Percentiles rank a stretch among this genome's conserved stretches.
These are phyloP conservation scores for Leishmania mexicana DNA, from an alignment of 208 protist genomes.

Conservation along the genomic window DNA sequence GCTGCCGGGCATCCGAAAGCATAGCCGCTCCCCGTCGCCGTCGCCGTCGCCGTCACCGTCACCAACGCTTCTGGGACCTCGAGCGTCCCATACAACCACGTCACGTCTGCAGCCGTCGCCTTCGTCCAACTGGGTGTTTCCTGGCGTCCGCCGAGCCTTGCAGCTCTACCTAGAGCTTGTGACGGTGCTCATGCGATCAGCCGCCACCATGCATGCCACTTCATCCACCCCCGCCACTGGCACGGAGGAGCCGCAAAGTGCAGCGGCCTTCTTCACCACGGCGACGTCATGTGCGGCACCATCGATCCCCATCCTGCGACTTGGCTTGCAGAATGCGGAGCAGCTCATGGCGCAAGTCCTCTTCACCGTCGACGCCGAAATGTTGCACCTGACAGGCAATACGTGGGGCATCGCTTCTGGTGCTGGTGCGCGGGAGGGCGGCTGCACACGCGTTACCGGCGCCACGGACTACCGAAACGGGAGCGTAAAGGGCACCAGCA, in stretches of 20 bases:
- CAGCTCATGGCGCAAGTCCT: constrained; percentile 27
- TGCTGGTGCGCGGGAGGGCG: neutral
- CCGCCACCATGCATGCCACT: constrained; percentile 13
- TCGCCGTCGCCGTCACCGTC: neutral
- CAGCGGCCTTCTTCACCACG: neutral
- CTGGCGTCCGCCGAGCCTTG: constrained; percentile 29
- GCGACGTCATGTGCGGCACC: neutral
- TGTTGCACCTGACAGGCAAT: constrained; percentile 30
- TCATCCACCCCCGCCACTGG: neutral
- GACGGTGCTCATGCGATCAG: constrained; percentile 25
- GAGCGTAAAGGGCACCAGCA: neutral
- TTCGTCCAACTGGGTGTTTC: constrained; percentile 28
- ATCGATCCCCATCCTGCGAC: constrained; percentile 15
- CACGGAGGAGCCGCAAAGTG: neutral
- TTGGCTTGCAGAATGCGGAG: constrained; percentile 26
- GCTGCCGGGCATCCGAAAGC: neutral
- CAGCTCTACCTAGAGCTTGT: constrained; percentile 30
- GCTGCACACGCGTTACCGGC: neutral
- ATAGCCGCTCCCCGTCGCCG: neutral
- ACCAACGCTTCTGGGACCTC: neutral
- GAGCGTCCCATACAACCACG: neutral
- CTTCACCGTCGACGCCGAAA: constrained; percentile 30
- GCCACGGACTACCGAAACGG: neutral
- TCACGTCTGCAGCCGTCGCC: neutral
- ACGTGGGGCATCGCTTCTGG: constrained; percentile 12